Evolutionary conservation across 192 early-diverging fungal species (phyloP), one percentile per base, ranked within the genome.

Genomic region (Backusella psychrophila): DNA sequence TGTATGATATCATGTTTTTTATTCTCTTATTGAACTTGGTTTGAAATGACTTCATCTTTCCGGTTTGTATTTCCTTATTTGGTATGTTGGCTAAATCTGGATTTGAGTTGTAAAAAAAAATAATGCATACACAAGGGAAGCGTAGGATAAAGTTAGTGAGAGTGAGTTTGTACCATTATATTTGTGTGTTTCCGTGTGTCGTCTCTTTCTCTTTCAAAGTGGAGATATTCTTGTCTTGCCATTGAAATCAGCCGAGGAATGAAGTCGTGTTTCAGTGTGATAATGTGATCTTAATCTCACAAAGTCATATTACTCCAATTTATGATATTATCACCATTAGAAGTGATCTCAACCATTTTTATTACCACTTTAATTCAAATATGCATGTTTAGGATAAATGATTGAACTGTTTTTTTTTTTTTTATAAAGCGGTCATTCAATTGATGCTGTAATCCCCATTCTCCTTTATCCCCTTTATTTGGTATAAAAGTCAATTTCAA

Each of bases 31-130:
- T 63, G 56, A 11, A 63, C 56, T 63, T 29, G 23, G 56, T 63
- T 63, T 63, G 8, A 14, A 29, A 63, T 63, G 56, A 63, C 56
- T 63, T 63, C 56, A 63, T 63, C 56, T 63, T 63, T 63, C 56
- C 21, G 56, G 23, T 63, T 29, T 63, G 3, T 12, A 2, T 63
- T 63, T 26, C 56, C 56, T 63, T 63, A 14, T 63, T 63, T 63
- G 56, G 56, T 63, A 63, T 14, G 56, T 14, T 26, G 21, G 21
- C 26, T 63, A 26, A 7, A 14, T 11, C 56, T 4, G 26, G 56
- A 63, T 23, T 56, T 56, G 53, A 56, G 19, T 21, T 23, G 53
- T 44, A 33, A 33, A 33, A 33, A 33, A 33, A 49, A 7, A 19
- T 17, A 14, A 44, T 17, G 42, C 17, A 44, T 44, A 6, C 17